Base-by-base conservation (phyloP, 2,329 filamentous ascomycete species). In the Stemphylium beticola region DNA sequence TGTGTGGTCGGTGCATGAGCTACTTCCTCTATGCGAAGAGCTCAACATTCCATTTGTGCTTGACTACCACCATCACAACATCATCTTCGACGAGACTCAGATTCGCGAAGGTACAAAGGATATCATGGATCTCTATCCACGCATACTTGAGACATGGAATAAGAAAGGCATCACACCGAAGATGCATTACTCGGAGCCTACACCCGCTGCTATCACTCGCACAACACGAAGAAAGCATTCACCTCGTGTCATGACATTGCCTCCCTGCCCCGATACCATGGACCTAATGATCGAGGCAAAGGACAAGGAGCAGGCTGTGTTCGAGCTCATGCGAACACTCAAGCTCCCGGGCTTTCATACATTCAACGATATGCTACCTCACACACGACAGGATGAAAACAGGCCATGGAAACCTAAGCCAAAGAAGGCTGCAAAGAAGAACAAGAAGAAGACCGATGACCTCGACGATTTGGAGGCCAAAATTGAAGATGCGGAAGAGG, bases 251-350 rank as follows among this genome's bases (percentile, higher is more conserved):
- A 82, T 83, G 61, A 90, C 87, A 0, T 76, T 98, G 0, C 93
- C 93, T 0, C 93, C 93, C 0, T 97, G 93, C 66, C 82, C 87
- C 4, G 79, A 85, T 1, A 87, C 89, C 29, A 95, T 96, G 89
- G 93, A 97, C 69, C 81, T 98, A n/a, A 98, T 98, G 93, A 97
- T 98, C 56, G 93, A 98, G 77, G 93, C 93, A 42, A 98, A 98
- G 74, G 93, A 97, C 71, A 98, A 98, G 76, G 93, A 98, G 73
- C 93, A 98, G 74, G 92, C 93, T 0, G 92, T 97, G 0, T 96
- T 98, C 66, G 92, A 96, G 61, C 82, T 98, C 15, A 97, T 97
- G 92, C 84, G 89, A 18, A 92, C 82, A 0, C 96, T 92, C 74
- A 92, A 88, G 66, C 81, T 98, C 0, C 91, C 92, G 0, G 92